These are phyloP conservation scores for Pyricularia sp. DNA, from an alignment of 2,329 filamentous ascomycete genomes.

Conservation along the genomic window DNA sequence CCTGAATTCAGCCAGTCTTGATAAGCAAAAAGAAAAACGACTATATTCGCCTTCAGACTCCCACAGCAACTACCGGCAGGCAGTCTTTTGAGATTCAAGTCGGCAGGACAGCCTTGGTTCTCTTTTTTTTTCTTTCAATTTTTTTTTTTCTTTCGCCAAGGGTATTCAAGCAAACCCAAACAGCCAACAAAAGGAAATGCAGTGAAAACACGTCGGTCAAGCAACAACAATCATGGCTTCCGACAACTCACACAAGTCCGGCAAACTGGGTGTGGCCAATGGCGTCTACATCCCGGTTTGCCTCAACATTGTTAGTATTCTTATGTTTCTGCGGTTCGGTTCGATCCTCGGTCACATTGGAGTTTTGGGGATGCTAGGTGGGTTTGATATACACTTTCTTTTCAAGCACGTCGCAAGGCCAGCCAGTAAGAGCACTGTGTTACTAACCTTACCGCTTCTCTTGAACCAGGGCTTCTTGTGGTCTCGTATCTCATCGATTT, in stretches of 20 bases:
- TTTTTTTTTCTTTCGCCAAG: no score
- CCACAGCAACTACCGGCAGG: neutral
- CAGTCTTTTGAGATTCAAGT: neutral
- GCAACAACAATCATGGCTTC: neutral
- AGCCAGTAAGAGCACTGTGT: neutral
- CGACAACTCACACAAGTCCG: neutral
- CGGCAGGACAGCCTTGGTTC: no score
- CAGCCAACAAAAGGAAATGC: neutral
- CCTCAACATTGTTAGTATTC: constrained; percentile 75
- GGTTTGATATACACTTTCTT: constrained; percentile 12
- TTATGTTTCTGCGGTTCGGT: constrained; percentile 86
- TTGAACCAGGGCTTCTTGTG: constrained; percentile 49
- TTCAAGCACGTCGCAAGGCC: neutral
- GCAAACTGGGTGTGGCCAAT: constrained; percentile 62
- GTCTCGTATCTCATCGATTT: constrained; percentile 70
- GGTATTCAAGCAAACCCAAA: neutral
- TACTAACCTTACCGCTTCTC: neutral
- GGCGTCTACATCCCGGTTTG: constrained; percentile 83
- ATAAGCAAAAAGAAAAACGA: neutral
- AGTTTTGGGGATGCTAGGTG: constrained; percentile 67
- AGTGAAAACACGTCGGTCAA: neutral
- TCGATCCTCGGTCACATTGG: constrained; percentile 72
- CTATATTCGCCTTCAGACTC: neutral
- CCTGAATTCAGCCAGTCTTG: neutral
- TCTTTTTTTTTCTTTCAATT: no score